These are phyloP conservation scores for Mycena indigotica DNA, from an alignment of 768 basidiomycete genomes.

Conservation along the genomic window DNA sequence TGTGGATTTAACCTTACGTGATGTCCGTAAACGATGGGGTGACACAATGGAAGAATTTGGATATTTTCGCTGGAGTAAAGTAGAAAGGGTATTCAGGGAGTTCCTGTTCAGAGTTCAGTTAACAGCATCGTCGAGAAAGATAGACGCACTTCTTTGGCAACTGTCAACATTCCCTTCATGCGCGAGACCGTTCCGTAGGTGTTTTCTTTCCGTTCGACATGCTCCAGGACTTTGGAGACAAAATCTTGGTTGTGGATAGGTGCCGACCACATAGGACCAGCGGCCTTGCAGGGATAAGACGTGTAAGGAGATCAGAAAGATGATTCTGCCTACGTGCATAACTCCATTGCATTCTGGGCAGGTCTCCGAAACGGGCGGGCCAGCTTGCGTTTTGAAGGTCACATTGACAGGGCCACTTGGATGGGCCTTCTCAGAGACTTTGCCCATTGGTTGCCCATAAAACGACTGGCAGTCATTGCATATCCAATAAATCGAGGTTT, in stretches of 20 bases:
- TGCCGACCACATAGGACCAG: constrained; percentile 97
- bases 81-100: constrained; percentile 71
- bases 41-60: constrained; percentile 79
- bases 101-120: too few relatives aligned
- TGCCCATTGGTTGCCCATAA: constrained; percentile 85
- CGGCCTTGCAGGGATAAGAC: too few relatives aligned
- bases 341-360: constrained; percentile 83
- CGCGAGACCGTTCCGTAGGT: constrained; percentile 78
- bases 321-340: constrained; percentile 81
- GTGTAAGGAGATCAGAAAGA: too few relatives aligned
- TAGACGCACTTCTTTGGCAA: constrained; percentile 81
- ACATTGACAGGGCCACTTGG: constrained; percentile 58
- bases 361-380: constrained; percentile 63
- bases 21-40: constrained; percentile 77
- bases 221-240: constrained; percentile 70
- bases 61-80: constrained; percentile 80
- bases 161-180: constrained; percentile 94
- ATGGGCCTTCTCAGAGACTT: constrained; percentile 61
- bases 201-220: constrained; percentile 62
- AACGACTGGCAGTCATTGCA: constrained; percentile 84
- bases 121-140: background rate
- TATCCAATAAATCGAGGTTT: constrained; percentile 82
- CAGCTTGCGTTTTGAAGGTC: constrained; percentile 71
- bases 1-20: constrained; percentile 53
- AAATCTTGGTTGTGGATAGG: constrained; percentile 80